phyloP scores from a whole-genome alignment of 176 grass and related monocot genomes.

The Rhynchospora pubera region DNA sequence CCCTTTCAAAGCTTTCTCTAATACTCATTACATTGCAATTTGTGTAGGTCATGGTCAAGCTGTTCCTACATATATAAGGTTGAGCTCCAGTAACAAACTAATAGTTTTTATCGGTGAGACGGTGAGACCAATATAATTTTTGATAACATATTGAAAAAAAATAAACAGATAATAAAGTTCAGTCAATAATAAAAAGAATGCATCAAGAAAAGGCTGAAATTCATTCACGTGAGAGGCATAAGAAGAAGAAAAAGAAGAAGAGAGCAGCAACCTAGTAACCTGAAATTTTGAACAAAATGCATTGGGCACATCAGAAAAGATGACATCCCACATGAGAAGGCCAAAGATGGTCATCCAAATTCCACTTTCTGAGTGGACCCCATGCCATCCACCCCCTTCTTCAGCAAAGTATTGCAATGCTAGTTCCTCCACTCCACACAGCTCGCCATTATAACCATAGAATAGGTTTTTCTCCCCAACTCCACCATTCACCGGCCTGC shows the following conservation, averaged over 20 bases:
- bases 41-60: neutral
- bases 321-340: slow-evolving; percentile 91
- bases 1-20: neutral
- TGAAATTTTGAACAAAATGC: slow-evolving; percentile 96
- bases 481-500: slow-evolving; percentile 66
- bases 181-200: neutral
- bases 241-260: no score
- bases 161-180: neutral
- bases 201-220: neutral
- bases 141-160: neutral
- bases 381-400: slow-evolving; percentile 66
- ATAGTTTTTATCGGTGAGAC: no score
- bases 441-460: slow-evolving; percentile 74
- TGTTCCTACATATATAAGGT: neutral
- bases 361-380: slow-evolving; percentile 81
- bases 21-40: neutral
- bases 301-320: slow-evolving; percentile 60
- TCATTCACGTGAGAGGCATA: neutral
- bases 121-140: neutral
- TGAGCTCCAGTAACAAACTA: neutral
- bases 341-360: slow-evolving; percentile 96
- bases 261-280: slow-evolving; percentile 30
- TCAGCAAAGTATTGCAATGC: slow-evolving; percentile 86
- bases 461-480: slow-evolving; percentile 73
- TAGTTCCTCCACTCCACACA: slow-evolving; percentile 80